These are phyloP conservation scores for Chrysophaeum taylorii DNA, from an alignment of 352 stramenopile species.

Conservation along the genomic window DNA sequence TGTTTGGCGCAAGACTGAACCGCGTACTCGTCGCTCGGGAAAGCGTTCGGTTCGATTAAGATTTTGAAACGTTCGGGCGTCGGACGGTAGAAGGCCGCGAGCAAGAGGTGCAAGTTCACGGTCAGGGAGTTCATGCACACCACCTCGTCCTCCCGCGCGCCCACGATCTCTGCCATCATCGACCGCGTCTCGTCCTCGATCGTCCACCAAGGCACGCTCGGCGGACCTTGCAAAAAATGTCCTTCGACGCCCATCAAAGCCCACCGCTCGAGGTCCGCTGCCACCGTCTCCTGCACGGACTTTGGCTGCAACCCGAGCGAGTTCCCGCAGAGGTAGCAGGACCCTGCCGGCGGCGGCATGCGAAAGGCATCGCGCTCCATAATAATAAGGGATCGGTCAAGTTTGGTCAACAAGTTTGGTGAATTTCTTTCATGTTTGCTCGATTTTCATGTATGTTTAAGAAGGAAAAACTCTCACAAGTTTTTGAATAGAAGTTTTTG, in stretches of 20 bases:
- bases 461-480: too few species aligned
- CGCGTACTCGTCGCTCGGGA: conserved; percentile 38
- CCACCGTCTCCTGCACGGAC: conserved; percentile 17
- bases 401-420: too few species aligned
- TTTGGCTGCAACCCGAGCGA: conserved; percentile 36
- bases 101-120: conserved; percentile 41
- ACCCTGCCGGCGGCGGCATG: too few species aligned
- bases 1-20: conserved; percentile 30
- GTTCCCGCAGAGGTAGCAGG: conserved; percentile 38
- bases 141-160: conserved; percentile 32
- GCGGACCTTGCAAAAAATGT: conserved; percentile 26
- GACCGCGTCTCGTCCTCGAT: conserved; percentile 26
- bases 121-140: conserved; percentile 40
- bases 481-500: too few species aligned
- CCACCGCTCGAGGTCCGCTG: conserved; percentile 37
- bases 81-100: conserved; percentile 37
- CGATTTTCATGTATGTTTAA: too few species aligned
- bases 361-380: too few species aligned
- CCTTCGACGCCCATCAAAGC: conserved; percentile 30
- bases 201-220: conserved; percentile 21
- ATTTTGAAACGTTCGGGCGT: conserved; percentile 31
- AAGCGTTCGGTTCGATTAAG: conserved; percentile 37
- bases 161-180: conserved; percentile 30
- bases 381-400: too few species aligned
- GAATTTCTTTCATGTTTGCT: too few species aligned